These are phyloP conservation scores for Rubus idaeus DNA, from an alignment of 306 rosid genomes.

Conservation along the genomic window DNA sequence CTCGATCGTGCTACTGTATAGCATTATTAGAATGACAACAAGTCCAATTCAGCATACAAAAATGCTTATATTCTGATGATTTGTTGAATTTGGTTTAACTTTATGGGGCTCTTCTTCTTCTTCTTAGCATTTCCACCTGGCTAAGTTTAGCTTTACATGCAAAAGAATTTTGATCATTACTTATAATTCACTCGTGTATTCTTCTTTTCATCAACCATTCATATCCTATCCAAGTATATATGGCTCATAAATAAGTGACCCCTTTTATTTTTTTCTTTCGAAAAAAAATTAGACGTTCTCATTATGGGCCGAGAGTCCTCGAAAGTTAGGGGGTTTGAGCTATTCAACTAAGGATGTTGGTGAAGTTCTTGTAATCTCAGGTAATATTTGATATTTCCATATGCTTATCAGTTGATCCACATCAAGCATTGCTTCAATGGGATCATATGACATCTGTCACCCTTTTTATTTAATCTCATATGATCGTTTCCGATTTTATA, in stretches of 20 bases:
- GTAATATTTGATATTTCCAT: constrained; percentile 27
- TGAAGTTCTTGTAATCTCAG: constrained; percentile 64
- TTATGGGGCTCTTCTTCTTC: not conserved
- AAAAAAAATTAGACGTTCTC: constrained; percentile 58
- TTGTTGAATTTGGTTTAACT: not conserved
- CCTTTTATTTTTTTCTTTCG: not conserved
- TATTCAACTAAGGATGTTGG: constrained; percentile 66
- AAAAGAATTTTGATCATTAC: not conserved
- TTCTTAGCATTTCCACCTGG: not conserved
- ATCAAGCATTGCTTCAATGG: not conserved
- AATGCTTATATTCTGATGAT: not conserved
- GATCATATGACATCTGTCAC: not conserved
- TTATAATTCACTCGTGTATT: not conserved
- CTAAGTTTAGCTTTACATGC: not conserved
- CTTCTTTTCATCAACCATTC: not conserved
- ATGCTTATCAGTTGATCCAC: not conserved
- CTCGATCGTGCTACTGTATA: not conserved
- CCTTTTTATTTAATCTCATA: no score
- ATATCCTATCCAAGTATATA: not conserved
- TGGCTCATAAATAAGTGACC: not conserved
- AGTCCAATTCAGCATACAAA: not conserved
- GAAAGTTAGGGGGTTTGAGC: constrained; percentile 61
- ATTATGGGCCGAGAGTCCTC: constrained; percentile 79
- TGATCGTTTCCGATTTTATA: no score
- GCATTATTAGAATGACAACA: no score